Base-by-base conservation (phyloP, 306 rosid genomes). In the Malus sieversii region DNA sequence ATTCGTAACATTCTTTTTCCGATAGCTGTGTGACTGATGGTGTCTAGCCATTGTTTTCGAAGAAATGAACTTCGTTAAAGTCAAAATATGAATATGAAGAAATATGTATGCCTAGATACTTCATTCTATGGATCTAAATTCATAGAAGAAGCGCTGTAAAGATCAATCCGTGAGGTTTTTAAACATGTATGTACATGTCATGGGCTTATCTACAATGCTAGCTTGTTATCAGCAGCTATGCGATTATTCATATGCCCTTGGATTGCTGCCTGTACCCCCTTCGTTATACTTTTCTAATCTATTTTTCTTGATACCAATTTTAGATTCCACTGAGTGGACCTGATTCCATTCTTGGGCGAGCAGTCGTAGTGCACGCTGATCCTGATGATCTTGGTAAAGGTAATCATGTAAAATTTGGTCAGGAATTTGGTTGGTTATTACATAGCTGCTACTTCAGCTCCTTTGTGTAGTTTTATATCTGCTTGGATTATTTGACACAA, bases 331-430 rank as follows among this genome's bases (percentile, higher is more conserved):
- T 95, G 40, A 80, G 55, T 57, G 98, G 98, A 72, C 89, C 92
- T 45, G 58, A 92, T 85, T 87, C 97, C 57, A 89, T 95, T 68
- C 79, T 95, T 20, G 98, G 97, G 81, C 92, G 97, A 85, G 97
- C 98, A 72, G 91, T 95, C 79, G 98, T 95, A 68, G 98, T 95
- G 74, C 98, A 95, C 78, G 91, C 84, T 58, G 98, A 92, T 84
- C 92, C 97, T 64, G 97, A 95, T 87, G 98, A 95, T 84, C 97
- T 92, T 80, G 97, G 98, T 53, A 85, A 83, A 90, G 98, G 97
- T 95, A 85, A 75, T 45, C 22, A 6, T 27, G 12, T 32, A 5
- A 5, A 53, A 10, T 53, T 20, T 20, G 25, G 8, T 32, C 4
- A 33, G 59, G 20, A 15, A 23, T 18, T 6, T 38, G 30, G 40